Evolutionary conservation across 192 early-diverging fungal genomes (phyloP).

Genomic region (Dissophora globulifera): DNA sequence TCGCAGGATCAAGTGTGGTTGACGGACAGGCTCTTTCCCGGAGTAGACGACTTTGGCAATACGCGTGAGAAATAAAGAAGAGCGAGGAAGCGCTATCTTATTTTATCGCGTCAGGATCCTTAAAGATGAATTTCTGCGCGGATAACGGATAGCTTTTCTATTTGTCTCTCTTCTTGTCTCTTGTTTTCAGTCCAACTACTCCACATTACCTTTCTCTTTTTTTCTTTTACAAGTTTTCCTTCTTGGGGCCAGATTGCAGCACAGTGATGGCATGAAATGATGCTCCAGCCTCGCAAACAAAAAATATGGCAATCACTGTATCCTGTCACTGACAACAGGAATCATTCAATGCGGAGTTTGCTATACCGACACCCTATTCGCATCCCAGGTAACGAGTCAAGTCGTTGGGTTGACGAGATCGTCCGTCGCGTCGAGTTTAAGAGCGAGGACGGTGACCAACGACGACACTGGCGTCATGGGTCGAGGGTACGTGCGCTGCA

Average conservation of each 20-base stretch:
- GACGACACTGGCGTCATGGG: constrained; percentile 73
- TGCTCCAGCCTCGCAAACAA: constrained; percentile 11
- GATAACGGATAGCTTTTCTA: too few species aligned
- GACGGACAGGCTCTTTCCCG: constrained; percentile 31
- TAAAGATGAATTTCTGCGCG: too few species aligned
- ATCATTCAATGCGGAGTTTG: constrained; percentile 48
- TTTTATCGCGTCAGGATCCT: too few species aligned
- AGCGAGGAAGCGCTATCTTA: too few species aligned
- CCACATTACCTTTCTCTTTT: neutral
- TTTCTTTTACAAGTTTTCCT: constrained; percentile 11
- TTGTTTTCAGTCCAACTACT: neutral
- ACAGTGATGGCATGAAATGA: too few species aligned
- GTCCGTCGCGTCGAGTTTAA: constrained; percentile 69
- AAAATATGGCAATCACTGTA: constrained; percentile 17
- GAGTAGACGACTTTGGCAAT: constrained; percentile 34
- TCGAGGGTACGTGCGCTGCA: constrained; percentile 61
- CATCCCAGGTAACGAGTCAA: constrained; percentile 39
- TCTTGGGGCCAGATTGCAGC: too few species aligned
- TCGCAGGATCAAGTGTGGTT: constrained; percentile 32
- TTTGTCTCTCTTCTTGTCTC: too few species aligned
- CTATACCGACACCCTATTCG: constrained; percentile 47
- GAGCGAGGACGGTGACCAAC: constrained; percentile 63
- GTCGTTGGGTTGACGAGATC: constrained; percentile 80
- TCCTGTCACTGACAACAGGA: too few species aligned
- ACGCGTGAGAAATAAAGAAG: constrained; percentile 7